Conservation (phyloP, 176 grass and related monocot genomes). For the Oryza coarctata region DNA sequence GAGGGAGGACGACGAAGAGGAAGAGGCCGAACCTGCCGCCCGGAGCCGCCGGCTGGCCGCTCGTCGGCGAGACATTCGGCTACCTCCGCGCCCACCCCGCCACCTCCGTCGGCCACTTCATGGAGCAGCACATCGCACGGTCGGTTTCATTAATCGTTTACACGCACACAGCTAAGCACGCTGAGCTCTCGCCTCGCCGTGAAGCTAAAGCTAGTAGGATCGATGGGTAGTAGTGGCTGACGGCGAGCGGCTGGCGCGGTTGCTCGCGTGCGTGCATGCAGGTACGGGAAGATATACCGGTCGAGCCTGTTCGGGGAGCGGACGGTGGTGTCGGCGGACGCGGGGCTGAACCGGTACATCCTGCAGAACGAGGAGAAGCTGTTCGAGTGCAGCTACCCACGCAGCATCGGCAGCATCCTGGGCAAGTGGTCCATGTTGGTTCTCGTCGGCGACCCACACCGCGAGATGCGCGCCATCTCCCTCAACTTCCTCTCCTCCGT, state of each 20-base stretch:
- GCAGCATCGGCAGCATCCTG: conserved; percentile 85
- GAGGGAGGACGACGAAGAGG: conserved; percentile 19
- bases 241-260: background rate
- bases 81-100: conserved; percentile 78
- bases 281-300: conserved; percentile 87
- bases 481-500: conserved; percentile 89
- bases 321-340: conserved; percentile 91
- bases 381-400: conserved; percentile 95
- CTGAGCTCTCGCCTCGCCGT: background rate
- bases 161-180: background rate
- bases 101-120: conserved; percentile 76
- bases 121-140: conserved; percentile 77
- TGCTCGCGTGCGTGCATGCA: conserved; percentile 21
- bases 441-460: conserved; percentile 67
- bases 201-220: background rate
- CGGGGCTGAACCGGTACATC: conserved; percentile 81
- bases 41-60: conserved; percentile 57
- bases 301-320: conserved; percentile 80
- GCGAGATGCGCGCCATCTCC: conserved; percentile 79
- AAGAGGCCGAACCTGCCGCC: conserved; percentile 74
- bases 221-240: background rate
- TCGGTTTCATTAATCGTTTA: conserved; percentile 14
- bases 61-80: conserved; percentile 81
- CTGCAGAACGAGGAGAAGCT: conserved; percentile 83
- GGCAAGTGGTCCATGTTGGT: conserved; percentile 97